Evolutionary conservation across 441 rosid genomes (phyloP).

Genomic region (Melastoma candidum): DNA sequence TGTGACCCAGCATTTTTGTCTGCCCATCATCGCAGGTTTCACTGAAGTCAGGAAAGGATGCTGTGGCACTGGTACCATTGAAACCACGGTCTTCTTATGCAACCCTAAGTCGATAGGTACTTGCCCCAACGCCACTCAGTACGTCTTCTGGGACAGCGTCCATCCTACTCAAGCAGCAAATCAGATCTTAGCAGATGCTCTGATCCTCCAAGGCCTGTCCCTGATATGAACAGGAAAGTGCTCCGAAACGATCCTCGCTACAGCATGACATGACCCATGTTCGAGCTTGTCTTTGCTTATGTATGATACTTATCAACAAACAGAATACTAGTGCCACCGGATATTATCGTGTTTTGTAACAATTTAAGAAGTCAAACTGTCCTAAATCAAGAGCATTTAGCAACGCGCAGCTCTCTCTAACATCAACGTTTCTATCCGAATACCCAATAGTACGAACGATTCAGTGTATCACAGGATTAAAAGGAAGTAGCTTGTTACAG

Average conservation of each 20-base stretch:
- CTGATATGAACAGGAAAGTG: conserved; percentile 28
- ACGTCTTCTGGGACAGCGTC: conserved; percentile 86
- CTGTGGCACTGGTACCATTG: conserved; percentile 77
- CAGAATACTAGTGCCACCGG: not conserved
- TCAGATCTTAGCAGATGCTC: conserved; percentile 58
- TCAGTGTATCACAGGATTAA: too few relatives aligned
- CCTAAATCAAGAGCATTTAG: not conserved
- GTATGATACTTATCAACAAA: not conserved
- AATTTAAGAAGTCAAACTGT: not conserved
- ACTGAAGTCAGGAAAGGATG: conserved; percentile 76
- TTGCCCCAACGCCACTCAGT: conserved; percentile 73
- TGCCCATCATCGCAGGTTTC: conserved; percentile 38
- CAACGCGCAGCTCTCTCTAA: too few relatives aligned
- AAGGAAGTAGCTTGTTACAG: too few relatives aligned
- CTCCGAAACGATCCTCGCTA: not conserved
- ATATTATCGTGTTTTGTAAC: not conserved
- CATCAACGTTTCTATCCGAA: too few relatives aligned
- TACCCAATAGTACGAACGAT: too few relatives aligned
- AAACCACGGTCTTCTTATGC: conserved; percentile 67
- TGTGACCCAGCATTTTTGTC: not conserved
- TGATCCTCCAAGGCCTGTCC: conserved; percentile 51
- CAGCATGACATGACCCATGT: not conserved
- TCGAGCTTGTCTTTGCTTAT: not conserved
- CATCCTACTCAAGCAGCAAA: conserved; percentile 93
- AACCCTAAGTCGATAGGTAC: conserved; percentile 62